Evolutionary conservation across 2,329 filamentous ascomycete genomes (phyloP).

Genomic region (Colletotrichum somersetense): DNA sequence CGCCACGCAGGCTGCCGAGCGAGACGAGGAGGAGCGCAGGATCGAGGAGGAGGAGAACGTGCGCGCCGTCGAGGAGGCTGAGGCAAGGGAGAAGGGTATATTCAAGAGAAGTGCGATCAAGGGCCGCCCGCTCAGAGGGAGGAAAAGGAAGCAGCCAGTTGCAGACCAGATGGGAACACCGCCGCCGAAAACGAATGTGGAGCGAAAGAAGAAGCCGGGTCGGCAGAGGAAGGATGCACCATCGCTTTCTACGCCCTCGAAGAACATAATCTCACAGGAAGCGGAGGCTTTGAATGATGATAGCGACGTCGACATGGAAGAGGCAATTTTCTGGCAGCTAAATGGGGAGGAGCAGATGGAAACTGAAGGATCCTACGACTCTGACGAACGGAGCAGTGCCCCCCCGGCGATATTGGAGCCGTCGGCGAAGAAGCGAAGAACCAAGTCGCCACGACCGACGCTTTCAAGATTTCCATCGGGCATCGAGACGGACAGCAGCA

Average conservation of each 20-base stretch:
- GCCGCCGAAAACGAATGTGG: conserved; percentile 42
- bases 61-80: conserved; percentile 23
- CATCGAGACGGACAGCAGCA: conserved; percentile 30
- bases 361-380: conserved; percentile 21
- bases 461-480: conserved; percentile 1
- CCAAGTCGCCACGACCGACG: background rate
- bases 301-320: conserved; percentile 45
- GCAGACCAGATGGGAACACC: background rate
- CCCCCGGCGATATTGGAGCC: background rate
- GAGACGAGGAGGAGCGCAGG: conserved; percentile 55
- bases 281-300: conserved; percentile 46
- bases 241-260: conserved; percentile 54
- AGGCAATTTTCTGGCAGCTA: conserved; percentile 35
- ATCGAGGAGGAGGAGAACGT: conserved; percentile 46
- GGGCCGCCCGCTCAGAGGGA: background rate
- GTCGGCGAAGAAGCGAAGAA: conserved; percentile 34
- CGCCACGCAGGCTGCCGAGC: conserved; percentile 57
- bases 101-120: conserved; percentile 9
- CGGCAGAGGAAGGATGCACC: conserved; percentile 46
- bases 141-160: conserved; percentile 4
- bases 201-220: conserved; percentile 41
- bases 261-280: conserved; percentile 47
- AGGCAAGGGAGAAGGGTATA: conserved; percentile 12
- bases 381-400: background rate
- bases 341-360: conserved; percentile 10